Evolutionary conservation across 441 rosid genomes (phyloP).

Genomic region (Daphne laureola): DNA sequence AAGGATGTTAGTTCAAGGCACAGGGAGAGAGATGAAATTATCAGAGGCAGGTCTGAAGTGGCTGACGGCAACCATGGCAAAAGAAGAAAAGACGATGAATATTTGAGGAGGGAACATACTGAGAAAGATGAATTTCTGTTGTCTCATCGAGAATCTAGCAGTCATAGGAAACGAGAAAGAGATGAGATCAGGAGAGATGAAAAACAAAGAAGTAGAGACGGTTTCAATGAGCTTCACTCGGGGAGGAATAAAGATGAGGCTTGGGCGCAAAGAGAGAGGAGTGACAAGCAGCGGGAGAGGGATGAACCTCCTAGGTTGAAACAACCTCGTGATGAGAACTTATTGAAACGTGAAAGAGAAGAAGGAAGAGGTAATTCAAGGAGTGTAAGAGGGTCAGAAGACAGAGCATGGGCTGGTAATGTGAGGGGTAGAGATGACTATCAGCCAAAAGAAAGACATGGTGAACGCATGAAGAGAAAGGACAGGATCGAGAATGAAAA

Average conservation of each 20-base stretch:
- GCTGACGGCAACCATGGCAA: constrained; percentile 59
- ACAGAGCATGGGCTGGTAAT: constrained; percentile 50
- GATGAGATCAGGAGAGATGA: constrained; percentile 74
- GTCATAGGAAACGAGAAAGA: constrained; percentile 74
- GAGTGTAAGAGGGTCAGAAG: constrained; percentile 67
- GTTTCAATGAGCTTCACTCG: constrained; percentile 59
- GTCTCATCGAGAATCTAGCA: constrained; percentile 54
- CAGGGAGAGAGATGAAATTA: constrained; percentile 54
- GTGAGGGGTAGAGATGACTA: constrained; percentile 55
- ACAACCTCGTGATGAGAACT: constrained; percentile 49
- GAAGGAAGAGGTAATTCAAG: constrained; percentile 47
- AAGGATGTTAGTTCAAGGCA: constrained; percentile 45
- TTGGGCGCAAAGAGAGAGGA: constrained; percentile 66
- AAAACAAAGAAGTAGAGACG: constrained; percentile 71
- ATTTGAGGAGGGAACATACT: constrained; percentile 48
- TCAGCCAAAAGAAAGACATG: constrained; percentile 54
- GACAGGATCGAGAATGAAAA: constrained; percentile 61
- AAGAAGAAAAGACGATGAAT: constrained; percentile 80
- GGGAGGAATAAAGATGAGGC: constrained; percentile 72
- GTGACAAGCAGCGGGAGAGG: constrained; percentile 65
- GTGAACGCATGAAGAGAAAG: constrained; percentile 70
- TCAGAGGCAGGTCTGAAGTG: constrained; percentile 49
- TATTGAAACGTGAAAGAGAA: constrained; percentile 63
- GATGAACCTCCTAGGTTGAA: constrained; percentile 59
- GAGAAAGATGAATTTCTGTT: constrained; percentile 59